Evolutionary conservation across 352 stramenopile genomes (phyloP), one percentile per base, ranked within the genome.

Genomic region (Plasmopara viticola): DNA sequence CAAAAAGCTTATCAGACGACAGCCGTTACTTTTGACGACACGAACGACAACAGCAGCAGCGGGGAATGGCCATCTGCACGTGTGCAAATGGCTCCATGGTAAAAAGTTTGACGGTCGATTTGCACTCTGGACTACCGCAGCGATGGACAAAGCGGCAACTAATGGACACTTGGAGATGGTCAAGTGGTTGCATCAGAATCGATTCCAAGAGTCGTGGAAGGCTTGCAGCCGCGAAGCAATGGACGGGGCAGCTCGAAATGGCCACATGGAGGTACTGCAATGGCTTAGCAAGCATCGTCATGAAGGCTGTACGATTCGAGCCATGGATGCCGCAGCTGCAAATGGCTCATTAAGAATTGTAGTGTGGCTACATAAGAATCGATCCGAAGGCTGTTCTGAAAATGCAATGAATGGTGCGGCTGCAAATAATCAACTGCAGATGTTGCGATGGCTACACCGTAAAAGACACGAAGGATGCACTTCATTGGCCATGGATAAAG

Each of bases 211-310:
- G 8, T 51, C 65, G 10, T 18, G 68, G 10, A 60, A 69, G 44
- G 66, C 60, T n/a, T 80, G 68, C 15, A 74, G 67, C 1, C 51
- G 35, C 5, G 53, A 49, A 17, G 68, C 70, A 0, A 75, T 80
- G 58, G 57, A 80, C 50, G 51, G 56, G 30, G 70, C 70, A 4
- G 64, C 70, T 6, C 50, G 25, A 0, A 9, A 53, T 73, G 2
- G 51, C 64, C 8, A 65, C 43, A 13, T 25, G 68, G 0, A 68
- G 60, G 38, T 74, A 55, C 55, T 80, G 43, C 38, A 58, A n/a
- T 74, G 66, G 66, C 56, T 79, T 1, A 54, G 65, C 15, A 53
- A 53, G 12, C 53, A 68, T 37, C 55, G 63, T 0, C 44, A 58
- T 38, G 63, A 68, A 53, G 62, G 62, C 10, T 71, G 63, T 30